Conservation (phyloP, 331 rosid species). For the Telfairia occidentalis region DNA sequence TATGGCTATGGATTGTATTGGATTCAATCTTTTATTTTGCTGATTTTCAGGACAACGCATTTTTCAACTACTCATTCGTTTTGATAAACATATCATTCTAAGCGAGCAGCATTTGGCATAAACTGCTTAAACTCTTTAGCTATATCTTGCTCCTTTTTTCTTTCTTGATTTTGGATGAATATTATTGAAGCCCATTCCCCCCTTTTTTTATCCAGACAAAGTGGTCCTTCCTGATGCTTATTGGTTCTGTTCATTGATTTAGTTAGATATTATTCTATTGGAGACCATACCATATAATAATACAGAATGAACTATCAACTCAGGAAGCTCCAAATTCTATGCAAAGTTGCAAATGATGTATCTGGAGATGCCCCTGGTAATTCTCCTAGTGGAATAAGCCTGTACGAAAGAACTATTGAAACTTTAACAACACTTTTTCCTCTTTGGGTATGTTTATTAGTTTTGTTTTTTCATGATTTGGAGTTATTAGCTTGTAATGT, state of each 20-base stretch:
- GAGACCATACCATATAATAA: not conserved
- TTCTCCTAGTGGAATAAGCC: constrained; percentile 32
- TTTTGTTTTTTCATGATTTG: not conserved
- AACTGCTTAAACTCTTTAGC: too few relatives aligned
- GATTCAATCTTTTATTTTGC: not conserved
- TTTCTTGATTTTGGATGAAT: not conserved
- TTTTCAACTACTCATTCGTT: not conserved
- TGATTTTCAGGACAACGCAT: not conserved
- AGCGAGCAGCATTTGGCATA: too few relatives aligned
- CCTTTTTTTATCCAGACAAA: not conserved
- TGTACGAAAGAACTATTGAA: constrained; percentile 60
- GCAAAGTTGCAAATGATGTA: constrained; percentile 42
- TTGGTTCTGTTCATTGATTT: not conserved
- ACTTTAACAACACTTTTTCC: constrained; percentile 86
- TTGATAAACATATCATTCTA: not conserved
- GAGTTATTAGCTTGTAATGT: not conserved
- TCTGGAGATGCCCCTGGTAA: constrained; percentile 55
- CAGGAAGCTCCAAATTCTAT: constrained; percentile 43
- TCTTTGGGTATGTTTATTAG: constrained; percentile 50
- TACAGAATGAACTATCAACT: not conserved
- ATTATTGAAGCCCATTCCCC: not conserved
- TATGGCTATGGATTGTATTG: not conserved
- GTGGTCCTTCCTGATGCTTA: not conserved
- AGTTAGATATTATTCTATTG: not conserved
- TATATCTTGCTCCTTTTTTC: not conserved